Base-by-base conservation (phyloP, 805 yeast genomes). In the Candida ipomoeae region DNA sequence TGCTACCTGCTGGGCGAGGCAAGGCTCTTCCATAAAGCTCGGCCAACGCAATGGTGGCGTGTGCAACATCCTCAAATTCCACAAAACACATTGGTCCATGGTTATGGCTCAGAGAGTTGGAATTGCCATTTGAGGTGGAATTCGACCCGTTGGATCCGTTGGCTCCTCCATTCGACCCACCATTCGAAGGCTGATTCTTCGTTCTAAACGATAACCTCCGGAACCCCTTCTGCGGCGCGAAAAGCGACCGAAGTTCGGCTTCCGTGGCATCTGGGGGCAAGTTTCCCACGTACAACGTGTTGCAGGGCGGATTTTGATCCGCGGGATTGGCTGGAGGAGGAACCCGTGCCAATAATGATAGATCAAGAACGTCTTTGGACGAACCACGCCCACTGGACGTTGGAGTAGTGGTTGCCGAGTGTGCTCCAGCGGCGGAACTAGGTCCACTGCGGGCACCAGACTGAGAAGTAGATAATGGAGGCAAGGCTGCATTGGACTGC, bases 81-180 rank as follows among this genome's bases (percentile, higher is more conserved):
- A 94, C 99, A 76, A 94, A 94, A 69, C 99, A 94, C 98, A 94
- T 94, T 49, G 99, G 99, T 4, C 99, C 98, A 70, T 87, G 95
- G 57, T 81, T 79, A 51, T 69, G 72, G 40, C 62, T 57, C 21
- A 63, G 48, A 0, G 61, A 26, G 11, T 26, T 26, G 29, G 29
- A 26, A 26, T 26, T 26, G 29, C 29, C 29, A 26, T 26, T 26
- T 8, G 29, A 8, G 10, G 1, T 26, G 11, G 29, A 26, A 26
- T 26, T 26, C 29, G 29, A 26, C 29, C 29, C 29, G 29, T 26
- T 26, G 29, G 29, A 26, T 26, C 29, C 29, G 10, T 26, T 26
- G 29, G 29, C 4, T 26, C 29, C 29, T 26, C 29, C 54, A 15
- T 57, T 53, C 59, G 53, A 59, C 52, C 54, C 54, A 53, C 23